These are phyloP conservation scores for Lodderomyces orthopsilosis DNA, from an alignment of 1,139 yeast species.

Conservation along the genomic window DNA sequence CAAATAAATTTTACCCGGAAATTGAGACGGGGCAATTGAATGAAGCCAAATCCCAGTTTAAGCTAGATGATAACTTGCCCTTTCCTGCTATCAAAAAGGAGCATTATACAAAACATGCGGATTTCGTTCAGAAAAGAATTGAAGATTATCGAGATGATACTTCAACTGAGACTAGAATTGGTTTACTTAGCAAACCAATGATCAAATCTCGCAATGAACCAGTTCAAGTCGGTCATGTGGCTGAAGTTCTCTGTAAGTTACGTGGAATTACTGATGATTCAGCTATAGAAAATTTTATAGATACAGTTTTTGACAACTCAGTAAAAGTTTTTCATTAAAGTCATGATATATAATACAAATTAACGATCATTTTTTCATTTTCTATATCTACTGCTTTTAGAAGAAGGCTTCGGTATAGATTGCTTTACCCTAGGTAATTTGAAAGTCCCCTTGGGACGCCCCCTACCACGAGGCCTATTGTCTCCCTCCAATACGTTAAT, in stretches of 20 bases:
- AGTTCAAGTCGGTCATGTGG: conserved; percentile 76
- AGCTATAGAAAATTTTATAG: conserved; percentile 53
- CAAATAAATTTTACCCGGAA: conserved; percentile 55
- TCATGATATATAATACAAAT: conserved; percentile 2
- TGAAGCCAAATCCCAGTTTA: conserved; percentile 8
- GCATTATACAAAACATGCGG: conserved; percentile 40
- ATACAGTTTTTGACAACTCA: conserved; percentile 63
- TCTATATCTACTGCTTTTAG: neutral
- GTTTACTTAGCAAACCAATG: conserved; percentile 48
- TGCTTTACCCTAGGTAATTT: conserved; percentile 6
- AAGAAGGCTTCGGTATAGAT: neutral
- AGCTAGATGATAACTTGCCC: conserved; percentile 50
- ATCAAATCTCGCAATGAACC: conserved; percentile 92
- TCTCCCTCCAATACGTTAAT: conserved; percentile 11
- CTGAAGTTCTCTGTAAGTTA: conserved; percentile 68
- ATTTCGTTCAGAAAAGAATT: conserved; percentile 19
- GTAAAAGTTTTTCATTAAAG: conserved; percentile 50
- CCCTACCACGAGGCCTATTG: conserved; percentile 13
- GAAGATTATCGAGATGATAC: conserved; percentile 5
- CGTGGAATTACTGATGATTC: conserved; percentile 35
- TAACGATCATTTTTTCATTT: neutral
- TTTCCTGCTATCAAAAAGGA: conserved; percentile 67
- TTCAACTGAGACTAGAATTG: conserved; percentile 18
- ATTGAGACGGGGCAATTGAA: conserved; percentile 12
- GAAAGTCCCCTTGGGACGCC: conserved; percentile 16